Conservation (phyloP, 1,139 yeast species). For the Yamadazyma membranifaciens region DNA sequence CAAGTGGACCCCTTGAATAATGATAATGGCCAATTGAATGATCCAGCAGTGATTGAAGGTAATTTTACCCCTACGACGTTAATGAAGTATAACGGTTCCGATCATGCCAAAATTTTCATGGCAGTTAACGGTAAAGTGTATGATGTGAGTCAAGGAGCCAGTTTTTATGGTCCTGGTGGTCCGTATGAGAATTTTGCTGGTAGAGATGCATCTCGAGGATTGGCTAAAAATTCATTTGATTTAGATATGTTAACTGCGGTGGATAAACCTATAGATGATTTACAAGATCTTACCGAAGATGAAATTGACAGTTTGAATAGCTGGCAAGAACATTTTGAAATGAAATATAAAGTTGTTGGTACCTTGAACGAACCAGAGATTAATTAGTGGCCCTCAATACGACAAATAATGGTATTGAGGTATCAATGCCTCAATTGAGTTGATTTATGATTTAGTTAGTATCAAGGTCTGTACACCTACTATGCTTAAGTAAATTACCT, state of each 20-base stretch:
- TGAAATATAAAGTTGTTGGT: slow-evolving; percentile 75
- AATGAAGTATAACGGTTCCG: slow-evolving; percentile 75
- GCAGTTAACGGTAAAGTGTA: slow-evolving; percentile 84
- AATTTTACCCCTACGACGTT: slow-evolving; percentile 76
- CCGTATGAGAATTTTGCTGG: slow-evolving; percentile 97
- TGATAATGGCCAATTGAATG: slow-evolving; percentile 13
- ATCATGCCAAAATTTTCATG: slow-evolving; percentile 73
- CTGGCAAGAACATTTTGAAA: slow-evolving; percentile 83
- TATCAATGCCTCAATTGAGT: too few relatives aligned
- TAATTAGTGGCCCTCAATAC: neutral
- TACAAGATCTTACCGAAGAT: slow-evolving; percentile 57
- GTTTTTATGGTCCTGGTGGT: slow-evolving; percentile 95
- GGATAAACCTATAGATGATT: slow-evolving; percentile 70
- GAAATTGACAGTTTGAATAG: slow-evolving; percentile 71
- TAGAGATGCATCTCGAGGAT: slow-evolving; percentile 91
- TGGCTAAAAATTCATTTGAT: slow-evolving; percentile 89
- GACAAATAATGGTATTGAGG: too few relatives aligned
- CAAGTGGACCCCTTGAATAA: slow-evolving; percentile 16
- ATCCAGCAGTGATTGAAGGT: slow-evolving; percentile 71
- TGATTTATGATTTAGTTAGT: too few relatives aligned
- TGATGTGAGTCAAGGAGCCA: slow-evolving; percentile 79
- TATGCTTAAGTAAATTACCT: too few relatives aligned
- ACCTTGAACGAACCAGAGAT: slow-evolving; percentile 6
- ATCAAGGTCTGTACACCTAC: neutral
- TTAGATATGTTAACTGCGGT: slow-evolving; percentile 52